Conservation (phyloP, 164 flowering plant species). For the Kalanchoe fedtschenkoi region DNA sequence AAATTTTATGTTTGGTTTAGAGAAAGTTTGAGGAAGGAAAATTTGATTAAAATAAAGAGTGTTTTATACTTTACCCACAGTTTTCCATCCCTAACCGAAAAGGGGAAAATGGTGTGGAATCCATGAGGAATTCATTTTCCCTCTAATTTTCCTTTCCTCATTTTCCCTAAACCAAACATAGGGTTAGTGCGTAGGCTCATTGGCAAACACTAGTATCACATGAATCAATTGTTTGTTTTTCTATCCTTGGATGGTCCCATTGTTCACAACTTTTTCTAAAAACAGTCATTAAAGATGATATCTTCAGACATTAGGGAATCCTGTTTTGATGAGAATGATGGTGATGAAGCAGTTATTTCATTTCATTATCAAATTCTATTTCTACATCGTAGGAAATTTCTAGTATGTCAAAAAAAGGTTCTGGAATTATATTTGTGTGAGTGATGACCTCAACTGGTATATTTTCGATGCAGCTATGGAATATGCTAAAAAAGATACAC, state of each 20-base stretch:
- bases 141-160: too few species aligned
- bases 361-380: not conserved
- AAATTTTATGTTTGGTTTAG: too few species aligned
- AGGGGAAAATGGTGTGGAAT: too few species aligned
- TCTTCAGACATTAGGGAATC: not conserved
- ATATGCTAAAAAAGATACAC: slow-evolving; percentile 77
- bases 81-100: too few species aligned
- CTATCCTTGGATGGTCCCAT: not conserved
- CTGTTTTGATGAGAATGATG: not conserved
- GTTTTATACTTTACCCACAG: too few species aligned
- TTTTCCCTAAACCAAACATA: too few species aligned
- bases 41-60: too few species aligned
- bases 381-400: not conserved
- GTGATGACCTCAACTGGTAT: slow-evolving; percentile 1
- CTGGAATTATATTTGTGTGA: not conserved
- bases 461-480: slow-evolving; percentile 53
- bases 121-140: too few species aligned
- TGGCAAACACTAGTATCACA: too few species aligned
- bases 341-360: not conserved
- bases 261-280: not conserved
- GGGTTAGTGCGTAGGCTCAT: too few species aligned
- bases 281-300: not conserved
- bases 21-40: too few species aligned
- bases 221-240: not conserved
- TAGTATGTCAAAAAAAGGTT: not conserved